phyloP scores from a whole-genome alignment of 495 filamentous ascomycete species.

The Sabuloglossum arenarium region DNA sequence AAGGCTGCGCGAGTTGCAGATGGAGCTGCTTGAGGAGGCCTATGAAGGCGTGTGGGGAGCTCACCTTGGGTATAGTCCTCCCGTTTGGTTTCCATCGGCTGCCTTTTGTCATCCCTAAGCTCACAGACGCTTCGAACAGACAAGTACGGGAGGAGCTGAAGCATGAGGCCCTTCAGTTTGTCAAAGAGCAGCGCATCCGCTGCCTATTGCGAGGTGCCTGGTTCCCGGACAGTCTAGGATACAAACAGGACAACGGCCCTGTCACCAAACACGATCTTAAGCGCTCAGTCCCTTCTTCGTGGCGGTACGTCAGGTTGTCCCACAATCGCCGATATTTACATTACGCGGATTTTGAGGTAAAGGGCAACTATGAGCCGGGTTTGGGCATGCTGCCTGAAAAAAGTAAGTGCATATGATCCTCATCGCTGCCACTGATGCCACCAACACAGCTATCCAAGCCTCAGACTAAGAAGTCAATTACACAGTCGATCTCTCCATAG shows the following conservation, averaged over 20 bases:
- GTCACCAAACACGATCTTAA: conserved; percentile 19
- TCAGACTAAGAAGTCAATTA: conserved; percentile 5
- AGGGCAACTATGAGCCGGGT: conserved; percentile 40
- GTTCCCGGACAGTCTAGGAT: conserved; percentile 43
- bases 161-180: conserved; percentile 80
- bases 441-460: not conserved
- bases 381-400: conserved; percentile 61
- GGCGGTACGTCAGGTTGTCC: conserved; percentile 73
- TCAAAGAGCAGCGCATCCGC: conserved; percentile 91
- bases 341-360: conserved; percentile 64
- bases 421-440: not conserved
- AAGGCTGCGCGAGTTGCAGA: conserved; percentile 69
- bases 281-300: conserved; percentile 23
- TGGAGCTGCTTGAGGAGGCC: conserved; percentile 75
- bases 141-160: conserved; percentile 88
- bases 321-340: conserved; percentile 84
- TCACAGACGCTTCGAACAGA: conserved; percentile 12
- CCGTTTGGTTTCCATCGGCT: not conserved
- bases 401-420: conserved; percentile 23
- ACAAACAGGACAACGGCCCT: conserved; percentile 19
- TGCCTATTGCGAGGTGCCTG: conserved; percentile 77
- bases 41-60: conserved; percentile 92
- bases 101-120: not conserved
- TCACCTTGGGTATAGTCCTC: conserved; percentile 32
- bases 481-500: conserved; percentile 65